A percentile compares a stretch with the other conserved stretches of the same genome.
Evolutionary conservation across 2,329 filamentous ascomycete species (phyloP).

Genomic region (Allantophomopsis lycopodina): DNA sequence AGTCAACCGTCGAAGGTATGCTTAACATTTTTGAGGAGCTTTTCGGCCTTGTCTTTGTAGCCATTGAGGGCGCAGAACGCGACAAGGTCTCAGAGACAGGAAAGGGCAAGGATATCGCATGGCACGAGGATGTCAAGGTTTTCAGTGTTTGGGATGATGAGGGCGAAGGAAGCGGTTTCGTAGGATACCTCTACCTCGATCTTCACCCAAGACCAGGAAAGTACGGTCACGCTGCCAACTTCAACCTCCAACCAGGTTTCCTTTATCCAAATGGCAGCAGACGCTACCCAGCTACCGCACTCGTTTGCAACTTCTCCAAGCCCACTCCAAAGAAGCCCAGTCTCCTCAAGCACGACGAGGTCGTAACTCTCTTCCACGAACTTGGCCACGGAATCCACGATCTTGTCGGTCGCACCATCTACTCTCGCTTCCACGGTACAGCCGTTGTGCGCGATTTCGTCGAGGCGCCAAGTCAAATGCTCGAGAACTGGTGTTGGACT

Average conservation of each 20-base stretch:
- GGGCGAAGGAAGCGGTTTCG: constrained; percentile 55
- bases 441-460: constrained; percentile 55
- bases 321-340: constrained; percentile 64
- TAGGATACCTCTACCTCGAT: constrained; percentile 74
- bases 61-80: constrained; percentile 54
- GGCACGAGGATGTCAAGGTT: constrained; percentile 73
- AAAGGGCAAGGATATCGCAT: constrained; percentile 37
- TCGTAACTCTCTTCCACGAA: constrained; percentile 73
- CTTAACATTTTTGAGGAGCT: constrained; percentile 72
- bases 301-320: constrained; percentile 81
- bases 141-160: constrained; percentile 76
- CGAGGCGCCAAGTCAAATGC: constrained; percentile 59
- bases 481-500: constrained; percentile 67
- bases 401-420: constrained; percentile 46
- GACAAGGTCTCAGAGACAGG: constrained; percentile 18
- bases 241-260: constrained; percentile 65
- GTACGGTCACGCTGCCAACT: constrained; percentile 77
- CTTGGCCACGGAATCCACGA: constrained; percentile 61
- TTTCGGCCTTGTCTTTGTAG: constrained; percentile 67
- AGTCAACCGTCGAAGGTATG: constrained; percentile 64
- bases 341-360: constrained; percentile 70
- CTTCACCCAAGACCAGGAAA: constrained; percentile 70
- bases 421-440: constrained; percentile 55
- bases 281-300: constrained; percentile 62
- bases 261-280: constrained; percentile 52